Conservation (phyloP, 1,284 basidiomycete genomes). For the Somion occarium region DNA sequence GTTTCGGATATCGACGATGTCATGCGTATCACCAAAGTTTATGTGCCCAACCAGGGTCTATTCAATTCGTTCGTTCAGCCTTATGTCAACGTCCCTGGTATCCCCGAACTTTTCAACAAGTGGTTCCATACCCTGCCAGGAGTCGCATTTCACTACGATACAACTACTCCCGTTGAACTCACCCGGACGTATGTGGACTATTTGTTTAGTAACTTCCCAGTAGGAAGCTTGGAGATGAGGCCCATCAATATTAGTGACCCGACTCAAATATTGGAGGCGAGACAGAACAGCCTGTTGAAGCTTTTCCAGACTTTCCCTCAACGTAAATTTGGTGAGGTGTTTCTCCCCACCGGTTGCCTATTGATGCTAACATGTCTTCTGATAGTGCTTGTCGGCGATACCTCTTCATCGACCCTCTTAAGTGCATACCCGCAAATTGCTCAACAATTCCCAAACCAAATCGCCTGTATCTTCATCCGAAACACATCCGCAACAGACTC, state of each 20-base stretch:
- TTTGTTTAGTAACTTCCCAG: slow-evolving; percentile 26
- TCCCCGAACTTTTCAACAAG: slow-evolving; percentile 25
- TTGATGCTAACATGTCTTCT: neutral
- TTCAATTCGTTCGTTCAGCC: slow-evolving; percentile 28
- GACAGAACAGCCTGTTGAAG: slow-evolving; percentile 24
- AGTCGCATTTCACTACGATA: slow-evolving; percentile 30
- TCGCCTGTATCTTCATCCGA: slow-evolving; percentile 28
- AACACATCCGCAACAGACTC: slow-evolving; percentile 28
- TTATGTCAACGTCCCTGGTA: slow-evolving; percentile 25
- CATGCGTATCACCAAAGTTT: slow-evolving; percentile 28
- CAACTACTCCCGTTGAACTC: slow-evolving; percentile 28
- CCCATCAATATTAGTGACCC: slow-evolving; percentile 28
- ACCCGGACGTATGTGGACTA: slow-evolving; percentile 29
- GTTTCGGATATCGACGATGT: slow-evolving; percentile 31
- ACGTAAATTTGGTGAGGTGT: slow-evolving; percentile 23
- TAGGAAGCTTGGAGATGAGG: slow-evolving; percentile 29
- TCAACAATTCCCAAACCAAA: slow-evolving; percentile 25
- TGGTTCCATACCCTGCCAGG: slow-evolving; percentile 23
- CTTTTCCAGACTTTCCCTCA: slow-evolving; percentile 28
- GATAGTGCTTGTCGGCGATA: slow-evolving; percentile 26
- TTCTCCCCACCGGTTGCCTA: neutral
- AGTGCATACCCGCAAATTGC: slow-evolving; percentile 27
- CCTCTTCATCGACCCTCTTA: slow-evolving; percentile 27
- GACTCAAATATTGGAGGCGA: slow-evolving; percentile 24
- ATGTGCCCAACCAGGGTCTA: slow-evolving; percentile 27